A percentile compares a stretch with the other conserved stretches of the same genome.
These are phyloP conservation scores for Capsicum chinense DNA, from an alignment of 257 asterid species.

Conservation along the genomic window DNA sequence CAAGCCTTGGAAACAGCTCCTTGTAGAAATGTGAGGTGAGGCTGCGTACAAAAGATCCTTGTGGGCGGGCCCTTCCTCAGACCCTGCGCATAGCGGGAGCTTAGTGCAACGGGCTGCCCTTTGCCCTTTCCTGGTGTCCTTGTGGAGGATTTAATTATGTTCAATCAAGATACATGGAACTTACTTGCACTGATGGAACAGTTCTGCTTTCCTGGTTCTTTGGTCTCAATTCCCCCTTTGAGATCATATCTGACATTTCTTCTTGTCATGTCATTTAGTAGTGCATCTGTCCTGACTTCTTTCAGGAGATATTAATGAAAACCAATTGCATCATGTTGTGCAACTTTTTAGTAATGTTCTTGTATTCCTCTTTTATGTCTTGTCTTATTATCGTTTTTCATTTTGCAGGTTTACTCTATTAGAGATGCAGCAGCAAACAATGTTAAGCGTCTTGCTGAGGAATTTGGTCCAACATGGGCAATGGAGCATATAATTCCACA, in stretches of 20 bases:
- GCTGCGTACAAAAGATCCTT: no score
- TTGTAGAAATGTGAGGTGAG: no score
- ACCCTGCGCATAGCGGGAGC: no score
- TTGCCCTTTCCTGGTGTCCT: not conserved
- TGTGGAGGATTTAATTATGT: not conserved
- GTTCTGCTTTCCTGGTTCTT: not conserved
- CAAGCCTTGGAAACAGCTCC: no score
- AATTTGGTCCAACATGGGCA: slow-evolving; percentile 95
- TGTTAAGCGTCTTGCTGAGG: slow-evolving; percentile 84
- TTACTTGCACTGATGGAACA: not conserved
- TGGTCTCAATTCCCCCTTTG: not conserved
- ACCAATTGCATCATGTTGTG: not conserved
- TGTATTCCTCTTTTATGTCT: not conserved
- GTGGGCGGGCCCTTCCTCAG: no score
- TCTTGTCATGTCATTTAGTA: slow-evolving; percentile 17
- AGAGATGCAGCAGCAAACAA: slow-evolving; percentile 88
- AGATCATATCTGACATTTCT: not conserved
- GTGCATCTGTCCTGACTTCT: slow-evolving; percentile 1
- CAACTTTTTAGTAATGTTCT: slow-evolving; percentile 14
- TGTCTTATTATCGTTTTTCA: not conserved
- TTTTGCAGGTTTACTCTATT: slow-evolving; percentile 71
- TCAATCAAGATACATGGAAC: not conserved
- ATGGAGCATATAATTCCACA: slow-evolving; percentile 91
- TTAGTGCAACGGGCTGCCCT: no score
- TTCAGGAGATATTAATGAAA: not conserved